Base-by-base conservation (phyloP, 2,329 filamentous ascomycete genomes). In the Pseudocercospora vitis region DNA sequence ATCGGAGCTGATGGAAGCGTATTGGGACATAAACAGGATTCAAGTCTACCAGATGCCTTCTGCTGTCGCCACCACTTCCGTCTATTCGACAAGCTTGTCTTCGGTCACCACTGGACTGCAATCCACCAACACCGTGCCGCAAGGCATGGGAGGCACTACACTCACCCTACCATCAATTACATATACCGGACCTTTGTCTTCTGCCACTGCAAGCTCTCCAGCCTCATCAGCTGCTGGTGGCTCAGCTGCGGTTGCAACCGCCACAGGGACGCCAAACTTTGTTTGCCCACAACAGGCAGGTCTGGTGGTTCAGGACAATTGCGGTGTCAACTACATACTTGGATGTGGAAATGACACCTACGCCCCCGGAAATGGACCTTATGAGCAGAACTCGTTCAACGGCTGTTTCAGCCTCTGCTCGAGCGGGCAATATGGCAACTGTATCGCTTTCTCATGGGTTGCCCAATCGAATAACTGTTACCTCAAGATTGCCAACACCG, bases 1-100 rank as follows among this genome's bases (percentile, higher is more conserved):
- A 1, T 24, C 59, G 1, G 53, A 59, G 12, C 68, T 72, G 32
- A 65, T 59, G 8, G 57, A 70, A 8, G 68, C 72, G 0, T 76
- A 72, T 59, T 76, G 71, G 70, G 66, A 68, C 16, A 70, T 75
- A 58, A 71, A 71, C 37, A 71, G 67, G n/a, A 59, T 75, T 49
- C 65, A 61, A 33, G 69, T 76, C 1, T 75, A 73, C 53, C 68
- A 75, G 54, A 67, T 68, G 58, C 62, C 65, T 3, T 23, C 45
- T 7, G 50, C 44, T 28, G 55, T 57, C 7, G 35, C 57, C 26
- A 57, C 60, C 11, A 61, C 50, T 23, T 62, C 63, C 7, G 55
- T 60, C 6, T 68, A 66, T 57, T 60, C 57, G 23, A 67, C 65
- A 1, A 67, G 62, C 44, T 53, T 62, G 21, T 57, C 61, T 7